Percentiles rank a stretch among this genome's conserved stretches.
Conservation (phyloP, 1,284 basidiomycete species). For the Anthracocystis walkeri region DNA sequence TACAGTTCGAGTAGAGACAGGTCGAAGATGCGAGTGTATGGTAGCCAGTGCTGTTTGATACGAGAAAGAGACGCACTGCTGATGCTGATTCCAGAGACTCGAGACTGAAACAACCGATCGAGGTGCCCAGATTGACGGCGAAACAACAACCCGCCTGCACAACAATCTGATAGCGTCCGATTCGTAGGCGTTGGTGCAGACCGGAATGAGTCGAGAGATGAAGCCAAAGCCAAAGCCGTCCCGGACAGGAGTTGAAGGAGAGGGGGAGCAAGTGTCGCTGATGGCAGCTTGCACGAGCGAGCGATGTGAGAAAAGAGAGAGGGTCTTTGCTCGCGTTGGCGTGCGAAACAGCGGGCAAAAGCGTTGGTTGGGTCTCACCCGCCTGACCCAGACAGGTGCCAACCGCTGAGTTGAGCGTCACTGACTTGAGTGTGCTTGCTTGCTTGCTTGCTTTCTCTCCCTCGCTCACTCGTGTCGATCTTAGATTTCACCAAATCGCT, state of each 20-base stretch:
- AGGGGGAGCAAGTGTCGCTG: conserved; percentile 8
- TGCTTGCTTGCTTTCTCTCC: background rate
- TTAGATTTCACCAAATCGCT: too few species aligned
- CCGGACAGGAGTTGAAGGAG: conserved; percentile 15
- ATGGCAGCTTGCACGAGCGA: conserved; percentile 9
- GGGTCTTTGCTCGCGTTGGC: conserved; percentile 9
- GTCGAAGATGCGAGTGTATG: background rate
- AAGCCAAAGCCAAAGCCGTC: conserved; percentile 11
- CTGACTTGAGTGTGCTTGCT: background rate
- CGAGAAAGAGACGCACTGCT: background rate
- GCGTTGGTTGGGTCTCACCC: conserved; percentile 2
- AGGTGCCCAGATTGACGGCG: background rate
- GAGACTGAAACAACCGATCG: conserved; percentile 9
- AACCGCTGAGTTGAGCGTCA: conserved; percentile 2
- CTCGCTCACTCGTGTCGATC: background rate
- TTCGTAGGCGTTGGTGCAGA: background rate
- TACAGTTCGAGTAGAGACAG: background rate
- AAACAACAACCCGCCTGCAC: too few species aligned
- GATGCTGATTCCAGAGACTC: background rate
- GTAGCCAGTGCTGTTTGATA: background rate
- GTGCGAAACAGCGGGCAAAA: conserved; percentile 3
- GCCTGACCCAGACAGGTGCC: conserved; percentile 5
- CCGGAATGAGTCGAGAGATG: background rate
- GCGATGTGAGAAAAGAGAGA: background rate
- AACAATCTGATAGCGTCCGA: background rate